Conservation (phyloP, 768 basidiomycete genomes). For the Mycena sanguinolenta region DNA sequence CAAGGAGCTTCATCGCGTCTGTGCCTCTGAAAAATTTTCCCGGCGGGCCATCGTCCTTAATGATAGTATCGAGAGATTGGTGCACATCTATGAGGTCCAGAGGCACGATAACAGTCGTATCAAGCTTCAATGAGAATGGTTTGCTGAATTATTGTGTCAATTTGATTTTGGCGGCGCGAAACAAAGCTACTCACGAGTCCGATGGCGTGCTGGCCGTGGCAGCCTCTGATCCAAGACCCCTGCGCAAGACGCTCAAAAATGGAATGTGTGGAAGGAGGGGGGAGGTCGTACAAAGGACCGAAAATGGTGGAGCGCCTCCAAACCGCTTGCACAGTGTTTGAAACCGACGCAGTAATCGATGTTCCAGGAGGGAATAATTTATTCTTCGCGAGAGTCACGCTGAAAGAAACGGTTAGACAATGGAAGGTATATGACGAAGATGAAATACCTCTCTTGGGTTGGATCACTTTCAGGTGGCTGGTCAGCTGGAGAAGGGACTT, state of each 20-base stretch:
- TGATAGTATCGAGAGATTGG: slow-evolving; percentile 53
- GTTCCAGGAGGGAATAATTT: slow-evolving; percentile 60
- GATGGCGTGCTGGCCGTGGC: slow-evolving; percentile 29
- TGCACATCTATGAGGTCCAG: slow-evolving; percentile 58
- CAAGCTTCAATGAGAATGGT: slow-evolving; percentile 63
- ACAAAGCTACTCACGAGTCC: slow-evolving; percentile 46
- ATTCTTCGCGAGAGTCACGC: slow-evolving; percentile 59
- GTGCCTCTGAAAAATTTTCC: slow-evolving; percentile 72
- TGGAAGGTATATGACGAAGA: neutral
- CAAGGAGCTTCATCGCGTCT: slow-evolving; percentile 63
- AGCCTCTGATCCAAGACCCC: slow-evolving; percentile 54
- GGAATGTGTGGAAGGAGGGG: slow-evolving; percentile 26
- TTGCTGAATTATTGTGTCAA: slow-evolving; percentile 15
- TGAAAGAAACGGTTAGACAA: slow-evolving; percentile 37
- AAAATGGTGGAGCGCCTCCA: slow-evolving; percentile 75
- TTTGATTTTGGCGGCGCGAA: neutral
- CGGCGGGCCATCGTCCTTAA: slow-evolving; percentile 54
- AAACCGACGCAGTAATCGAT: slow-evolving; percentile 35
- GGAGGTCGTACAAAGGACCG: slow-evolving; percentile 66
- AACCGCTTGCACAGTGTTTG: slow-evolving; percentile 27
- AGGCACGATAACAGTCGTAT: slow-evolving; percentile 64
- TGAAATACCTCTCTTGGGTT: slow-evolving; percentile 44
- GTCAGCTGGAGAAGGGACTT: slow-evolving; percentile 25
- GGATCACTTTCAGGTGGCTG: slow-evolving; percentile 24
- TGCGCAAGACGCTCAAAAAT: slow-evolving; percentile 38